Evolutionary conservation across 2,329 filamentous ascomycete species (phyloP).

Genomic region (Paraconiothyrium brasiliense): DNA sequence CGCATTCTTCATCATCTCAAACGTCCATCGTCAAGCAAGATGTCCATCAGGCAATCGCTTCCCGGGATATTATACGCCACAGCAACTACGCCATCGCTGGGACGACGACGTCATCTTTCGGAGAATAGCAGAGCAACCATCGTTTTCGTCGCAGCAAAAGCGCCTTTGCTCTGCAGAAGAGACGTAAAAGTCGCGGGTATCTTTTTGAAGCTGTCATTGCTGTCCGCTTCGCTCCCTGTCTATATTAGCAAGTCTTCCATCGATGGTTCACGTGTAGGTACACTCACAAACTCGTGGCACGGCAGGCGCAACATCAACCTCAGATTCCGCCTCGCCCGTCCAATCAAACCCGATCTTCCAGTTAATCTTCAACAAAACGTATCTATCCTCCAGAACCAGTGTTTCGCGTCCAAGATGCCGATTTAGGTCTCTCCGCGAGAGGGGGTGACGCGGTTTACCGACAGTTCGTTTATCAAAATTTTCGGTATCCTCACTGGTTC

Average conservation of each 20-base stretch:
- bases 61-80: constrained; percentile 5
- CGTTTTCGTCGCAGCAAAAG: constrained; percentile 66
- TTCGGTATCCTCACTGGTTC: constrained; percentile 26
- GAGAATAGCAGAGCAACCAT: constrained; percentile 67
- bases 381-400: constrained; percentile 43
- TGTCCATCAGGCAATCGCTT: neutral
- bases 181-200: constrained; percentile 70
- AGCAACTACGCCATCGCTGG: neutral
- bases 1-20: neutral
- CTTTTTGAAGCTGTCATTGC: constrained; percentile 63
- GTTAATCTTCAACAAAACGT: constrained; percentile 62
- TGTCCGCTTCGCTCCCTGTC: constrained; percentile 66
- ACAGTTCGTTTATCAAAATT: constrained; percentile 28
- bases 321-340: constrained; percentile 74
- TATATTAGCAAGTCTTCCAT: neutral
- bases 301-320: constrained; percentile 63
- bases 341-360: constrained; percentile 76
- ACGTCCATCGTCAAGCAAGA: neutral
- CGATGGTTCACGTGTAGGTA: neutral
- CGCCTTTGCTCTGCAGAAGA: constrained; percentile 65
- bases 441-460: constrained; percentile 21
- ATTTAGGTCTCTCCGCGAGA: constrained; percentile 59
- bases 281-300: constrained; percentile 71
- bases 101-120: constrained; percentile 18
- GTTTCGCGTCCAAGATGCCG: constrained; percentile 51